Conservation (phyloP, 2,329 filamentous ascomycete species). For the Colletotrichum horii region DNA sequence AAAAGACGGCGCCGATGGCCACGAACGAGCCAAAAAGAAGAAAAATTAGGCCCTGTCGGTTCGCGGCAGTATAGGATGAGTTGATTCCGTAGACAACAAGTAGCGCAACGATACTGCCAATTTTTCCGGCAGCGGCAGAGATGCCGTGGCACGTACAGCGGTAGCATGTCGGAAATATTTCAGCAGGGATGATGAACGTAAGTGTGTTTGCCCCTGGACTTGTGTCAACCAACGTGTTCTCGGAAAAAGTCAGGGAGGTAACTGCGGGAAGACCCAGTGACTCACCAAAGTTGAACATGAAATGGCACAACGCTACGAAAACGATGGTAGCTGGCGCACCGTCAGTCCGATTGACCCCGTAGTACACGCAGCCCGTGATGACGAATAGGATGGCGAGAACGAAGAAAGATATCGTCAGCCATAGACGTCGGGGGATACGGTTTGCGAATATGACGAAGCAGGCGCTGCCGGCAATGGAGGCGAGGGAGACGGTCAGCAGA, state of each 20-base stretch:
- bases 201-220: constrained; percentile 61
- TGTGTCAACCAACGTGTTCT: constrained; percentile 8
- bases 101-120: constrained; percentile 59
- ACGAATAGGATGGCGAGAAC: constrained; percentile 51
- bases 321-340: constrained; percentile 52
- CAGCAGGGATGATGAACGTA: constrained; percentile 68
- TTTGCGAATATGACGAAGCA: constrained; percentile 55
- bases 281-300: constrained; percentile 60
- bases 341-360: constrained; percentile 45
- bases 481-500: constrained; percentile 55
- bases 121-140: constrained; percentile 64
- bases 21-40: constrained; percentile 56
- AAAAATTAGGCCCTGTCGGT: constrained; percentile 54
- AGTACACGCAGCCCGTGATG: constrained; percentile 55
- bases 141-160: constrained; percentile 68
- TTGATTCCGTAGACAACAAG: constrained; percentile 57
- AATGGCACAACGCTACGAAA: constrained; percentile 57
- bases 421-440: constrained; percentile 51
- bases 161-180: constrained; percentile 69
- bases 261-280: neutral
- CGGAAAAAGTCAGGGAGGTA: neutral
- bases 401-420: constrained; percentile 55
- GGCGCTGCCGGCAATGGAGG: constrained; percentile 54
- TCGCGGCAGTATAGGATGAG: constrained; percentile 42
- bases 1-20: constrained; percentile 52